These are phyloP conservation scores for Penicillium italicum DNA, from an alignment of 2,329 filamentous ascomycete genomes.

Conservation along the genomic window DNA sequence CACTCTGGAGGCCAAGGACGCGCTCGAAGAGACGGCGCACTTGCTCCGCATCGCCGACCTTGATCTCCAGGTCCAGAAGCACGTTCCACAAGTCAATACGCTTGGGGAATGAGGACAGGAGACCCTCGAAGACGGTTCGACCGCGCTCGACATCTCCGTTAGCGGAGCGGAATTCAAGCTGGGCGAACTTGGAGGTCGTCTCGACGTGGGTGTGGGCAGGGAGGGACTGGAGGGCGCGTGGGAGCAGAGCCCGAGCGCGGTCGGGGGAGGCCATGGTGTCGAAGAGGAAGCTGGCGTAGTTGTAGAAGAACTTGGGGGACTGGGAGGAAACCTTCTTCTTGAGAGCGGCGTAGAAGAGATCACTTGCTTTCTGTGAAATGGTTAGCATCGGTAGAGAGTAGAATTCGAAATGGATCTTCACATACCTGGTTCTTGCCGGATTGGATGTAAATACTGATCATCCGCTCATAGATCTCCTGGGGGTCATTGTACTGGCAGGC, in stretches of 20 bases:
- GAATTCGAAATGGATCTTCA: neutral
- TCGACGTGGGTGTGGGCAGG: constrained; percentile 65
- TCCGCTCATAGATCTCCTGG: constrained; percentile 80
- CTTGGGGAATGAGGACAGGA: constrained; percentile 81
- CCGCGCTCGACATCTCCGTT: constrained; percentile 85
- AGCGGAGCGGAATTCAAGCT: constrained; percentile 81
- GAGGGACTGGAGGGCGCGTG: constrained; percentile 80
- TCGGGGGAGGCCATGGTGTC: constrained; percentile 66
- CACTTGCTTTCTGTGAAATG: constrained; percentile 70
- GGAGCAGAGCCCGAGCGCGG: constrained; percentile 72
- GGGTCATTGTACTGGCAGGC: constrained; percentile 93
- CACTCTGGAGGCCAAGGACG: constrained; percentile 51
- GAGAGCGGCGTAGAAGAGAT: constrained; percentile 77
- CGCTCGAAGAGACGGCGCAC: constrained; percentile 80
- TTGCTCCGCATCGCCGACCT: constrained; percentile 56
- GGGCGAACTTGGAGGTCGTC: constrained; percentile 82
- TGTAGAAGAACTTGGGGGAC: constrained; percentile 78
- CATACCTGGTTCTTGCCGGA: constrained; percentile 79
- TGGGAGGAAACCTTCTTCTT: constrained; percentile 83
- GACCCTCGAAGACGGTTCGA: constrained; percentile 87
- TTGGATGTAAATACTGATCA: constrained; percentile 93
- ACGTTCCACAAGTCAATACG: constrained; percentile 91
- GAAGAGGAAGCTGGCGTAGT: constrained; percentile 92
- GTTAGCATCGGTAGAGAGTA: constrained; percentile 17
- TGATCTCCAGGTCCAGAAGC: constrained; percentile 78